Evolutionary conservation across 1,139 yeast genomes (phyloP), one percentile per base, ranked within the genome.

Genomic region (Taphrina sp.): DNA sequence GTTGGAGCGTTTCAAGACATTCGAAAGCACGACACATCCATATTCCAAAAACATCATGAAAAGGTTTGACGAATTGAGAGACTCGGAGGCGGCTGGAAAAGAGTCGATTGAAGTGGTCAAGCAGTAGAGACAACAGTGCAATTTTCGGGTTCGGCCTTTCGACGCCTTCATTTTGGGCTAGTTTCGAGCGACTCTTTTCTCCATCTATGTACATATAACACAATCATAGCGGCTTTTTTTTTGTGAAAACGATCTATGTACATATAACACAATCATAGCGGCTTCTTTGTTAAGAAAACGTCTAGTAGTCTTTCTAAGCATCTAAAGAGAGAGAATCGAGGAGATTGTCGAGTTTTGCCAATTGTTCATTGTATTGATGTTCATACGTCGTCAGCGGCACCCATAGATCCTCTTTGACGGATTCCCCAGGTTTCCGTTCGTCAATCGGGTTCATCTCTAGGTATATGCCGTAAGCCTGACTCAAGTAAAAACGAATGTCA

Each of bases 21-120:
- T 78, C 68, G 97, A 94, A 65, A 96, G 95, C 34, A 82, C 88
- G 58, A 85, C 83, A 58, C 87, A 87, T 69, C 96, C 96, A 19
- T 90, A 87, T 69, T 81, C 79, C 62, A 78, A 82, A 62, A 92
- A 92, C 67, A 76, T 92, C 62, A 74, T 86, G 16, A 39, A 45
- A 29, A 42, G 56, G 17, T 52, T 24, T 16, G 43, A 46, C 16
- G 31, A 26, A 26, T 12, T 26, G 31, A 26, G 31, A 26, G 10
- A 26, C n/a, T n/a, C n/a, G n/a, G n/a, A n/a, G n/a, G n/a, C n/a
- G n/a, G n/a, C n/a, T n/a, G n/a, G n/a, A n/a, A n/a, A n/a, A n/a
- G n/a, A n/a, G n/a, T n/a, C n/a, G n/a, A n/a, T n/a, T n/a, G n/a
- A n/a, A n/a, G n/a, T n/a, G n/a, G n/a, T n/a, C n/a, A n/a, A n/a